These are phyloP conservation scores for Mycena maculata DNA, from an alignment of 768 basidiomycete genomes.

Conservation along the genomic window DNA sequence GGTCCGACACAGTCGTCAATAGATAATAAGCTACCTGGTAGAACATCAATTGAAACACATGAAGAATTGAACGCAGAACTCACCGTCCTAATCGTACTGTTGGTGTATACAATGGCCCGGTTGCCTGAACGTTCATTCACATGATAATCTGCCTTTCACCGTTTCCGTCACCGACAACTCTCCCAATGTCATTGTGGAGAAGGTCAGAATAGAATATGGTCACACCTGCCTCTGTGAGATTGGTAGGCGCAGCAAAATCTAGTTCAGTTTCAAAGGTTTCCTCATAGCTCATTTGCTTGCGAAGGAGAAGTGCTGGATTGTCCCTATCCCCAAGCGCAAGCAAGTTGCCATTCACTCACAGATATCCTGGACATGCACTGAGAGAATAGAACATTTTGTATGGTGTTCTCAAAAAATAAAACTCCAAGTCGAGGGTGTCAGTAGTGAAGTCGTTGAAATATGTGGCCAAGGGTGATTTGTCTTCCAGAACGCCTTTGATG, in stretches of 20 bases:
- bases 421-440: slow-evolving; percentile 42
- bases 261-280: slow-evolving; percentile 52
- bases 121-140: slow-evolving; percentile 43
- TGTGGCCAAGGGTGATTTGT: slow-evolving; percentile 38
- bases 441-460: slow-evolving; percentile 47
- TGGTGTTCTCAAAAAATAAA: slow-evolving; percentile 54
- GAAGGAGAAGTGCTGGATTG: slow-evolving; percentile 49
- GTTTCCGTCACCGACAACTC: slow-evolving; percentile 41
- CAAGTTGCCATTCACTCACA: slow-evolving; percentile 48
- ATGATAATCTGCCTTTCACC: slow-evolving; percentile 43
- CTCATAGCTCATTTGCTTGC: slow-evolving; percentile 52
- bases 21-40: slow-evolving; percentile 36
- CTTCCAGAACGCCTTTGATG: slow-evolving; percentile 42
- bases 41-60: neutral
- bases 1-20: slow-evolving; percentile 35
- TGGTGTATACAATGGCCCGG: slow-evolving; percentile 27
- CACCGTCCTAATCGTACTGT: slow-evolving; percentile 40
- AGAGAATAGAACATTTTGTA: slow-evolving; percentile 52
- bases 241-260: slow-evolving; percentile 44
- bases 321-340: slow-evolving; percentile 55
- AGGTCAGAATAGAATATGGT: slow-evolving; percentile 51
- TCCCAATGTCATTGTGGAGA: slow-evolving; percentile 52
- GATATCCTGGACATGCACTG: slow-evolving; percentile 41
- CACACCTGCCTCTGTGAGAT: slow-evolving; percentile 52
- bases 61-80: neutral